Percentiles rank a stretch among this genome's conserved stretches.
These are phyloP conservation scores for Euphorbia lathyris DNA, from an alignment of 345 rosid species.

Conservation along the genomic window DNA sequence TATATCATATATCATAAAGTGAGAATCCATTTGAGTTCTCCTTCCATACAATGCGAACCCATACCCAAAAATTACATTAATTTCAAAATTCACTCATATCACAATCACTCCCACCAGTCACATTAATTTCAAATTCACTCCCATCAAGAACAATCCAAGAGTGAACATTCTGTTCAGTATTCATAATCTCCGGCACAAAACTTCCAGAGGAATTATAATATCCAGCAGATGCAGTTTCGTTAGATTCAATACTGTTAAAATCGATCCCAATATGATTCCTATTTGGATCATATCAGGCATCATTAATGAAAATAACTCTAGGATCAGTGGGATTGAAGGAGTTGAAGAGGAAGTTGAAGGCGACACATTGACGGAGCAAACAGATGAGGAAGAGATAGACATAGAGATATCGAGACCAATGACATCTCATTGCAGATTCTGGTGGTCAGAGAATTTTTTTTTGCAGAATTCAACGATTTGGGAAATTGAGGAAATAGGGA, in stretches of 20 bases:
- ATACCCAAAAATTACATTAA: no score
- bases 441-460: not conserved
- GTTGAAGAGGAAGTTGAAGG: constrained; percentile 59
- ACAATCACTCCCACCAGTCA: no score
- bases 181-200: constrained; percentile 57
- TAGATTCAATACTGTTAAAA: constrained; percentile 53
- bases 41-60: no score
- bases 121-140: constrained; percentile 56
- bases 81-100: no score
- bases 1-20: no score
- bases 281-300: constrained; percentile 57
- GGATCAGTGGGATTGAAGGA: constrained; percentile 44
- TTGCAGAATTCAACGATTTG: no score
- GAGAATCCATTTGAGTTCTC: no score
- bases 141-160: constrained; percentile 93
- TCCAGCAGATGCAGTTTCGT: constrained; percentile 35
- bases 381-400: constrained; percentile 2
- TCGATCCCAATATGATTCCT: constrained; percentile 76
- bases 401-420: no score
- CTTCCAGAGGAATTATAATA: constrained; percentile 55
- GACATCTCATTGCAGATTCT: constrained; percentile 12
- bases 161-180: constrained; percentile 58
- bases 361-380: not conserved
- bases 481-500: no score
- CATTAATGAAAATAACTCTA: constrained; percentile 51